phyloP scores from a whole-genome alignment of 306 rosid species.

The Prinsepia uniflora region DNA sequence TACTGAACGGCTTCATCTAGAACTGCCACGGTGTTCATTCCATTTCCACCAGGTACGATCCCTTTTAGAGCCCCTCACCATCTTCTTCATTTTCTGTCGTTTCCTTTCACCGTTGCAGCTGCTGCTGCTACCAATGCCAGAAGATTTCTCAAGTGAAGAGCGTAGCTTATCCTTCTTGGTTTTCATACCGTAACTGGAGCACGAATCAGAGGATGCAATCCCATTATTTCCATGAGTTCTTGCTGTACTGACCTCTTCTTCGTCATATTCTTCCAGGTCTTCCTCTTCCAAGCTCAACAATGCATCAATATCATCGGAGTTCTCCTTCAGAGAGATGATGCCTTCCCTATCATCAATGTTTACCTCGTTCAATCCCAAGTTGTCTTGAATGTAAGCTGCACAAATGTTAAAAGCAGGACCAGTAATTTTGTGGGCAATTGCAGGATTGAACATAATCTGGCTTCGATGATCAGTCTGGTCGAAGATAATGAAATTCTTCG shows the following conservation, averaged over 20 bases:
- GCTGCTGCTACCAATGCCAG: constrained; percentile 35
- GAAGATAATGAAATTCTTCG: constrained; percentile 76
- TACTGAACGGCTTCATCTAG: constrained; percentile 87
- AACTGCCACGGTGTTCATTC: constrained; percentile 64
- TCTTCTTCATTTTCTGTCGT: constrained; percentile 65
- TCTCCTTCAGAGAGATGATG: constrained; percentile 64
- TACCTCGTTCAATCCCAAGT: constrained; percentile 35
- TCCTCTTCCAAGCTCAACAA: constrained; percentile 79
- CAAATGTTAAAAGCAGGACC: constrained; percentile 47
- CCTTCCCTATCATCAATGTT: constrained; percentile 46
- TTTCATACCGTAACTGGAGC: constrained; percentile 56
- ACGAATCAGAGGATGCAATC: constrained; percentile 52
- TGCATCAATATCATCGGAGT: constrained; percentile 78
- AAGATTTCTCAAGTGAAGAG: constrained; percentile 35
- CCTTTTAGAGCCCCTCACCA: constrained; percentile 69
- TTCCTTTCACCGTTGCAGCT: constrained; percentile 46
- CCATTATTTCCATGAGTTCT: constrained; percentile 57
- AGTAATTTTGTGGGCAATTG: constrained; percentile 55
- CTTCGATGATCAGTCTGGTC: constrained; percentile 81
- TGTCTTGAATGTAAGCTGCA: constrained; percentile 42
- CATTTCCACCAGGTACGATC: constrained; percentile 75
- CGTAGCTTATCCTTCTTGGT: constrained; percentile 45
- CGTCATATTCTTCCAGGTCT: constrained; percentile 62
- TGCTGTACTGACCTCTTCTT: constrained; percentile 90
- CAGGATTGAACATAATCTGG: constrained; percentile 80